phyloP scores from a whole-genome alignment of 768 basidiomycete species.

The Trametes punicea region DNA sequence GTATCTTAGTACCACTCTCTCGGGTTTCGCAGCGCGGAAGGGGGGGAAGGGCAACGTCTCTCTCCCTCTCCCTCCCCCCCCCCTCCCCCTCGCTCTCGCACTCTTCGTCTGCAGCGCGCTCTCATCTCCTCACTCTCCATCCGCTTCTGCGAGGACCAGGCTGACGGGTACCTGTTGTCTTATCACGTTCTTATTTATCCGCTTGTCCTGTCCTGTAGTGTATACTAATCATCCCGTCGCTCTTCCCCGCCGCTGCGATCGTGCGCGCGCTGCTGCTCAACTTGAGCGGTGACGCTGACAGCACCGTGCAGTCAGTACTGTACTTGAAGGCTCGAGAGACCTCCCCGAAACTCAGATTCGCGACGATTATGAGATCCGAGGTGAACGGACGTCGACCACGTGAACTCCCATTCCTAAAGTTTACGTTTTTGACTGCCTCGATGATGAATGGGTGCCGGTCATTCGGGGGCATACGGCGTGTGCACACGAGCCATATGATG shows the following conservation, averaged over 20 bases:
- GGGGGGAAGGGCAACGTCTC: background rate
- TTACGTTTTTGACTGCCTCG: slow-evolving; percentile 3
- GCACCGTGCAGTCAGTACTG: too few species aligned
- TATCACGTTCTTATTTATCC: slow-evolving; percentile 32
- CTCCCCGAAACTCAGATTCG: too few species aligned
- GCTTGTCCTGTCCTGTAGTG: slow-evolving; percentile 19
- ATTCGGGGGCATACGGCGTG: background rate
- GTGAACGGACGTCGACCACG: too few species aligned
- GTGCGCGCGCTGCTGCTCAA: too few species aligned
- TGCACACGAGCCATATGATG: background rate
- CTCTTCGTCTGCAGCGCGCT: too few species aligned
- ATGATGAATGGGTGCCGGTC: background rate
- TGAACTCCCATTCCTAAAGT: too few species aligned
- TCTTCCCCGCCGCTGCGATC: background rate
- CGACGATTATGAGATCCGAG: background rate
- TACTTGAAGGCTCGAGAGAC: too few species aligned
- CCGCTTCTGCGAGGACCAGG: slow-evolving; percentile 25
- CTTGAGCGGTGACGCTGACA: too few species aligned
- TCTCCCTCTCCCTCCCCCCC: background rate
- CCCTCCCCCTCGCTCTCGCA: background rate
- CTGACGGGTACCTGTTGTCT: slow-evolving; percentile 29
- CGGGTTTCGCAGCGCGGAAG: background rate
- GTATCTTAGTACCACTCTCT: slow-evolving; percentile 29
- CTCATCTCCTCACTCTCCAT: too few species aligned
- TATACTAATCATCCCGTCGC: slow-evolving; percentile 22